Percentiles rank a stretch among this genome's conserved stretches.
Conservation (phyloP, 305 asterid genomes). For the Fraxinus latifolia region DNA sequence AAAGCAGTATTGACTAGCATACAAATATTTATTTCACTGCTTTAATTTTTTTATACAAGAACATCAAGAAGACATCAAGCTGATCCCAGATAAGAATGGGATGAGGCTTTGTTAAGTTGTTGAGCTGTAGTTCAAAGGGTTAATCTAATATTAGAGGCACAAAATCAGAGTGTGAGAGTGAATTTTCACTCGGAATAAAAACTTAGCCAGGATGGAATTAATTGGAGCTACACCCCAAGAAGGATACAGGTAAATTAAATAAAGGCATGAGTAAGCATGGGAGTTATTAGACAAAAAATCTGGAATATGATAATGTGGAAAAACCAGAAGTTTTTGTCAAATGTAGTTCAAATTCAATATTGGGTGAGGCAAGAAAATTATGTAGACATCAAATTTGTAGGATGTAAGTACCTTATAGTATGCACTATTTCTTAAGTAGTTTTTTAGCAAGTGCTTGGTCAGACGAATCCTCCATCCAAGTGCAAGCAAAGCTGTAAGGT, state of each 20-base stretch:
- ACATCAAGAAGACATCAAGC: slow-evolving; percentile 8
- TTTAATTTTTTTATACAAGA: slow-evolving; percentile 9
- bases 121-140: not conserved
- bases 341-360: slow-evolving; percentile 16
- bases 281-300: slow-evolving; percentile 12
- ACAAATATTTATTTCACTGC: slow-evolving; percentile 9
- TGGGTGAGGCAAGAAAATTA: slow-evolving; percentile 1
- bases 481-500: slow-evolving; percentile 82
- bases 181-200: not conserved
- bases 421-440: slow-evolving; percentile 79
- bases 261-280: slow-evolving; percentile 14
- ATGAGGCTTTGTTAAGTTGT: not conserved
- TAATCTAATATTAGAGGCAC: not conserved
- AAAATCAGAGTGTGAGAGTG: not conserved
- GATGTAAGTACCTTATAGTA: slow-evolving; percentile 73
- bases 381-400: slow-evolving; percentile 12
- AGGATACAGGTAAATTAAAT: slow-evolving; percentile 1
- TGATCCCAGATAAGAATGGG: not conserved
- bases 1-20: slow-evolving; percentile 11
- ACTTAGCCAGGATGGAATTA: slow-evolving; percentile 13
- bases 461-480: slow-evolving; percentile 99
- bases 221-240: slow-evolving; percentile 15
- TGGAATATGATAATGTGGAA: slow-evolving; percentile 19
- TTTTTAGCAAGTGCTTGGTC: slow-evolving; percentile 78
- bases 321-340: not conserved